Evolutionary conservation across 164 flowering plant genomes (phyloP).

Genomic region (Annona squamosa): DNA sequence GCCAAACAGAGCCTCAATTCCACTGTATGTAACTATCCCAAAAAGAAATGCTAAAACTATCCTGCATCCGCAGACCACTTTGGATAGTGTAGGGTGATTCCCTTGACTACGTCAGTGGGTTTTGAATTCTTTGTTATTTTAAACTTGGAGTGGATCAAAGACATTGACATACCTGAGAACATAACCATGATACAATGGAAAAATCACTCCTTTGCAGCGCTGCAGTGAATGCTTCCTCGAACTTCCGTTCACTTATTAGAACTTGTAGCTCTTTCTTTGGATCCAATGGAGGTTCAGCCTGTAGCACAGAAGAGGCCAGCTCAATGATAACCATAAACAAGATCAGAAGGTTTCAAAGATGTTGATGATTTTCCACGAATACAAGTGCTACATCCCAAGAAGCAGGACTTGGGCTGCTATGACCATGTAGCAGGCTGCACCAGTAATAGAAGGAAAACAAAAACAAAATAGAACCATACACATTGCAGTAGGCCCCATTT

Average conservation of each 20-base stretch:
- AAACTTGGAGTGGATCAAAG: not conserved
- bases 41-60: not conserved
- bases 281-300: conserved; percentile 77
- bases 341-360: not conserved
- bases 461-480: too few species aligned
- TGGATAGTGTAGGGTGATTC: not conserved
- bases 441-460: too few species aligned
- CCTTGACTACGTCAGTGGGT: not conserved
- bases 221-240: conserved; percentile 80
- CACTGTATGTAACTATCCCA: not conserved
- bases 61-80: not conserved
- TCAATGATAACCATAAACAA: conserved; percentile 3
- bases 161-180: conserved; percentile 63
- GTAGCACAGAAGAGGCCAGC: conserved; percentile 6
- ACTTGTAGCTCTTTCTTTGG: conserved; percentile 78
- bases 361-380: too few species aligned
- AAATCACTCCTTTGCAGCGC: conserved; percentile 95
- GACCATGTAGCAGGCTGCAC: too few species aligned
- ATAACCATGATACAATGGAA: conserved; percentile 82
- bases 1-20: too few species aligned
- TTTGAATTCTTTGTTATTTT: not conserved
- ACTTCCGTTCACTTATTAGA: conserved; percentile 68
- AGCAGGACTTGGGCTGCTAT: too few species aligned
- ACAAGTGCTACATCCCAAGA: too few species aligned
- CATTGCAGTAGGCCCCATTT: too few species aligned